phyloP scores from a whole-genome alignment of 805 yeast species.

The Ogataea parapolymorpha region DNA sequence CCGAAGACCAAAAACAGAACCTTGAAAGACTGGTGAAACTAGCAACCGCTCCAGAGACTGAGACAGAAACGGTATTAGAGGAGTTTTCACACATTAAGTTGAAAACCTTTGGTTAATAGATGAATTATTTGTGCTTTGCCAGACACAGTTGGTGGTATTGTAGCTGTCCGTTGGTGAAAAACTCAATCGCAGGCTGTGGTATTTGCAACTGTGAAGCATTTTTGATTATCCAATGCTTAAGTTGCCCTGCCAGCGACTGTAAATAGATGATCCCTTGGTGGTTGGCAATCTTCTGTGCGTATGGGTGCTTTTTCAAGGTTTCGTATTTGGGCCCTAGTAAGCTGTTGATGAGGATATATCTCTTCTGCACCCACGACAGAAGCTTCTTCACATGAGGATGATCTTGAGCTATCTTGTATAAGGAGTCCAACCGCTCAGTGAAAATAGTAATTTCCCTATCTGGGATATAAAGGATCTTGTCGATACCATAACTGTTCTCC shows the following conservation, averaged over 20 bases:
- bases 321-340: not conserved
- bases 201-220: constrained; percentile 1
- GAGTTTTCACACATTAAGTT: constrained; percentile 44
- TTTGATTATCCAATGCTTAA: not conserved
- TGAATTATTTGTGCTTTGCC: constrained; percentile 11
- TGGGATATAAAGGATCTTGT: constrained; percentile 44
- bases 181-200: constrained; percentile 3
- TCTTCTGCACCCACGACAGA: not conserved
- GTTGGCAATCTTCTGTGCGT: not conserved
- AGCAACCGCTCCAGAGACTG: constrained; percentile 16
- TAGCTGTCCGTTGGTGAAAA: constrained; percentile 15
- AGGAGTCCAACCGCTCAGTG: not conserved
- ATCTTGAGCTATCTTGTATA: not conserved
- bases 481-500: constrained; percentile 50
- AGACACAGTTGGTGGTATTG: constrained; percentile 22
- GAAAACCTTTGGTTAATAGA: constrained; percentile 41
- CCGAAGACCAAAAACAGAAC: constrained; percentile 37
- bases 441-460: constrained; percentile 1
- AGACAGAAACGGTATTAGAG: constrained; percentile 7
- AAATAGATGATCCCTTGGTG: not conserved
- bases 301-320: not conserved
- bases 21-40: constrained; percentile 44
- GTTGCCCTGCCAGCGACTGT: not conserved
- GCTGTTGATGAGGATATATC: not conserved
- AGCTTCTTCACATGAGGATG: not conserved